Conservation (phyloP, 257 asterid species). For the Nicotiana tomentosiformis region DNA sequence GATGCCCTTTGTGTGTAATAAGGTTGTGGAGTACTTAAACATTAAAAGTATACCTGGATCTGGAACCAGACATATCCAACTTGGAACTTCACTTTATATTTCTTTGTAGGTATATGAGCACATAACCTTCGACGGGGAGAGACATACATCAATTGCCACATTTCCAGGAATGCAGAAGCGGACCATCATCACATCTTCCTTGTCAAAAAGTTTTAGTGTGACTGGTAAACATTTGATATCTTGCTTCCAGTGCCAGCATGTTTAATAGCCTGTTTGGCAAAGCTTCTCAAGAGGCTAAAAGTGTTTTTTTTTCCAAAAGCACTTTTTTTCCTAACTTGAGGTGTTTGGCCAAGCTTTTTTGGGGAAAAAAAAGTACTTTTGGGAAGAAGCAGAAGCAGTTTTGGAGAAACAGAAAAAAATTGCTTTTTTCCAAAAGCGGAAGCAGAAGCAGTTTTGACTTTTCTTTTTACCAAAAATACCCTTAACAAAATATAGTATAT, state of each 20-base stretch:
- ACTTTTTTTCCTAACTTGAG: too few relatives aligned
- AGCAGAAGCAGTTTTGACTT: too few relatives aligned
- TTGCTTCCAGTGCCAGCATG: conserved; percentile 2
- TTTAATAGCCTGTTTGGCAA: too few relatives aligned
- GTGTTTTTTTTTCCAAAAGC: too few relatives aligned
- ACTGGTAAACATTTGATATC: conserved; percentile 43
- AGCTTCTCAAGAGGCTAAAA: too few relatives aligned
- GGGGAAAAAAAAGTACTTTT: too few relatives aligned
- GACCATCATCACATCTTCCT: conserved; percentile 76
- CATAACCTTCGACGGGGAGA: conserved; percentile 58
- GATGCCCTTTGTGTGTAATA: not conserved
- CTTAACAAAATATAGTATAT: too few relatives aligned
- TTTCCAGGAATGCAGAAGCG: conserved; percentile 77
- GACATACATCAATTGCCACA: conserved; percentile 68
- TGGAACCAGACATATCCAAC: not conserved
- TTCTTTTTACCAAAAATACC: too few relatives aligned
- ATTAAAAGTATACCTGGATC: not conserved
- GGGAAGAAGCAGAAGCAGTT: too few relatives aligned
- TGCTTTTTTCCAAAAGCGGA: too few relatives aligned
- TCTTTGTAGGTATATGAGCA: conserved; percentile 73
- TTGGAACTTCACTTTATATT: not conserved
- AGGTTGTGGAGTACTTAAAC: not conserved
- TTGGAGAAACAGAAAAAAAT: too few relatives aligned
- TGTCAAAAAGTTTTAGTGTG: conserved; percentile 79
- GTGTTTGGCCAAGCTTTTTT: too few relatives aligned